Evolutionary conservation across 805 yeast species (phyloP).

Genomic region (Wickerhamomyces bovis): DNA sequence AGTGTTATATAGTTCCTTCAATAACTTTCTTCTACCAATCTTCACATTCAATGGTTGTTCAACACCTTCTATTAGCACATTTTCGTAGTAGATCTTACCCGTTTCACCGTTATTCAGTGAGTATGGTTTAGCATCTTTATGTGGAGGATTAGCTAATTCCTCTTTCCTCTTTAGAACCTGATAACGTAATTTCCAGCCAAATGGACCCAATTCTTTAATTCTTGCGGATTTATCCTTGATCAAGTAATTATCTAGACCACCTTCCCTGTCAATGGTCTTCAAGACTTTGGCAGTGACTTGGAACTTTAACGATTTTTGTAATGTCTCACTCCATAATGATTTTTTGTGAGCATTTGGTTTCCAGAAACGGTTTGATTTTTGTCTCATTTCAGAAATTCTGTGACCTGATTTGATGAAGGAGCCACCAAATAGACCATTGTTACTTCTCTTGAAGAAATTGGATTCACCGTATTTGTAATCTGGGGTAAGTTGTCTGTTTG

Average conservation of each 20-base stretch:
- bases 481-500: constrained; percentile 43
- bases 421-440: constrained; percentile 89
- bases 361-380: constrained; percentile 74
- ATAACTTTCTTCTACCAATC: constrained; percentile 60
- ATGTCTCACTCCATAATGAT: constrained; percentile 77
- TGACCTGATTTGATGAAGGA: constrained; percentile 72
- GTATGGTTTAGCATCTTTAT: constrained; percentile 30
- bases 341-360: constrained; percentile 74
- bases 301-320: constrained; percentile 46
- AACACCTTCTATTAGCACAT: constrained; percentile 30
- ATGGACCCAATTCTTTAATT: constrained; percentile 85
- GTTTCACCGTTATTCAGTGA: constrained; percentile 26
- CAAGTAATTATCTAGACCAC: constrained; percentile 88
- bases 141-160: constrained; percentile 35
- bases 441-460: constrained; percentile 70
- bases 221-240: constrained; percentile 85
- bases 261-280: constrained; percentile 84
- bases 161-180: constrained; percentile 48
- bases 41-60: constrained; percentile 40
- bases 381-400: constrained; percentile 66
- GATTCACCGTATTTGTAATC: constrained; percentile 79
- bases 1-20: constrained; percentile 47
- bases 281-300: constrained; percentile 75
- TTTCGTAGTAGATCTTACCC: constrained; percentile 44
- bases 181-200: constrained; percentile 88